Conservation (phyloP, 2,329 filamentous ascomycete genomes). For the Ophiosphaerella herpotricha region DNA sequence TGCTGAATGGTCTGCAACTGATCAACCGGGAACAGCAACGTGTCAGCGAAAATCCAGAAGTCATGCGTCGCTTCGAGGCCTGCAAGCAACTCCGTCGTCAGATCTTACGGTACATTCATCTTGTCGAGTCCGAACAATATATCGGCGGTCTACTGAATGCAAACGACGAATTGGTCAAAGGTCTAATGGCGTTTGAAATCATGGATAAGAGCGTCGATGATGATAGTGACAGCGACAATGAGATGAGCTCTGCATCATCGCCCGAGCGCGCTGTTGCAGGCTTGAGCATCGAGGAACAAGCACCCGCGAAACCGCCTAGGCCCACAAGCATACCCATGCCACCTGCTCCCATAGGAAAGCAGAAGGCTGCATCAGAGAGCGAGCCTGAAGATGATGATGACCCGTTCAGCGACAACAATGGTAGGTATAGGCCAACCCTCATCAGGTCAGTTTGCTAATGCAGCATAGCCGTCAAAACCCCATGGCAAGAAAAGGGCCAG, state of each 20-base stretch:
- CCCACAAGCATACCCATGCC: constrained; percentile 50
- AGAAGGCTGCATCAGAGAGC: constrained; percentile 58
- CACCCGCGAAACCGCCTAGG: constrained; percentile 57
- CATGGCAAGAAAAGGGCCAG: constrained; percentile 42
- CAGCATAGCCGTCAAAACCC: constrained; percentile 57
- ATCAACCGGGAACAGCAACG: constrained; percentile 89
- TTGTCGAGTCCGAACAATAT: constrained; percentile 87
- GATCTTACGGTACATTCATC: constrained; percentile 89
- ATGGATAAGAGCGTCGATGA: constrained; percentile 84
- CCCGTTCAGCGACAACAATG: constrained; percentile 84
- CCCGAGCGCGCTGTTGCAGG: constrained; percentile 52
- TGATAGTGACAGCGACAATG: constrained; percentile 66
- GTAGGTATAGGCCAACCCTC: constrained; percentile 14
- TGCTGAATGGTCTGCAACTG: constrained; percentile 82
- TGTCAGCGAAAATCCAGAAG: constrained; percentile 81
- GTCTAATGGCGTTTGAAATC: constrained; percentile 92
- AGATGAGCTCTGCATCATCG: constrained; percentile 28
- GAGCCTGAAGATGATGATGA: constrained; percentile 68
- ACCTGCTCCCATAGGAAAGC: constrained; percentile 36
- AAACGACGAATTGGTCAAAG: constrained; percentile 93
- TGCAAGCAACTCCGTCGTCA: constrained; percentile 86
- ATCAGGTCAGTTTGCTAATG: constrained; percentile 8
- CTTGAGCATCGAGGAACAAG: constrained; percentile 48
- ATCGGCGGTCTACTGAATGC: constrained; percentile 88
- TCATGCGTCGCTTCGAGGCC: constrained; percentile 76